Evolutionary conservation across 1,284 basidiomycete species (phyloP).

Genomic region (Tylopilus sp.): DNA sequence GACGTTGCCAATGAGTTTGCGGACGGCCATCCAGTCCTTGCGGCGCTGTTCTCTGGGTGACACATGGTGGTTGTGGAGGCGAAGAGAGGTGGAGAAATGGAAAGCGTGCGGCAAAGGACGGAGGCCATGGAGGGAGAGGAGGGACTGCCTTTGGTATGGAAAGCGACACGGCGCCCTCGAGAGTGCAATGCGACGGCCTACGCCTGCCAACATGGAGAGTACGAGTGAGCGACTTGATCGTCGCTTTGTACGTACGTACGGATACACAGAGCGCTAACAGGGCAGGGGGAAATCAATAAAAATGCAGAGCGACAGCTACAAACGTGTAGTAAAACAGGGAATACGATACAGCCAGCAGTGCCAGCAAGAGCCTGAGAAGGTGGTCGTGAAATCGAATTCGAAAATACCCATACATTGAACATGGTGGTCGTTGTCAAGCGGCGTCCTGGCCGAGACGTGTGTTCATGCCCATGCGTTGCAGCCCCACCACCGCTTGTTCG

Average conservation of each 20-base stretch:
- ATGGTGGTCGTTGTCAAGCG: neutral
- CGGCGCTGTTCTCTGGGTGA: slow-evolving; percentile 50
- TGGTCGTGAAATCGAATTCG: slow-evolving; percentile 8
- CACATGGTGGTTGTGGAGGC: slow-evolving; percentile 13
- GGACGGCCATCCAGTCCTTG: slow-evolving; percentile 66
- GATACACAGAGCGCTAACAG: neutral
- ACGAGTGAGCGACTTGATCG: no score
- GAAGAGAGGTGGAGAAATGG: slow-evolving; percentile 17
- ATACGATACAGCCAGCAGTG: slow-evolving; percentile 16
- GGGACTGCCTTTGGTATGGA: slow-evolving; percentile 4
- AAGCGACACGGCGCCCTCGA: neutral
- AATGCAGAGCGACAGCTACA: slow-evolving; percentile 15
- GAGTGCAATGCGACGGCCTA: slow-evolving; percentile 14
- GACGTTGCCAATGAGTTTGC: slow-evolving; percentile 58
- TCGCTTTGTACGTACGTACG: neutral
- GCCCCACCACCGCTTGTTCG: slow-evolving; percentile 60
- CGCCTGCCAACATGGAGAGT: slow-evolving; percentile 22
- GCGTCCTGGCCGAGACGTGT: neutral
- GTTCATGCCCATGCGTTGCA: slow-evolving; percentile 33
- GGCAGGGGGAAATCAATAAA: neutral
- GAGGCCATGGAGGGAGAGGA: slow-evolving; percentile 2
- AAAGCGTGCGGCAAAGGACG: neutral
- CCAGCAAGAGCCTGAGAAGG: slow-evolving; percentile 1
- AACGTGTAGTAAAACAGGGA: slow-evolving; percentile 21
- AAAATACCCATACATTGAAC: slow-evolving; percentile 6